Base-by-base conservation (phyloP, 106 monocot species). In the Platanthera zijinensis region DNA sequence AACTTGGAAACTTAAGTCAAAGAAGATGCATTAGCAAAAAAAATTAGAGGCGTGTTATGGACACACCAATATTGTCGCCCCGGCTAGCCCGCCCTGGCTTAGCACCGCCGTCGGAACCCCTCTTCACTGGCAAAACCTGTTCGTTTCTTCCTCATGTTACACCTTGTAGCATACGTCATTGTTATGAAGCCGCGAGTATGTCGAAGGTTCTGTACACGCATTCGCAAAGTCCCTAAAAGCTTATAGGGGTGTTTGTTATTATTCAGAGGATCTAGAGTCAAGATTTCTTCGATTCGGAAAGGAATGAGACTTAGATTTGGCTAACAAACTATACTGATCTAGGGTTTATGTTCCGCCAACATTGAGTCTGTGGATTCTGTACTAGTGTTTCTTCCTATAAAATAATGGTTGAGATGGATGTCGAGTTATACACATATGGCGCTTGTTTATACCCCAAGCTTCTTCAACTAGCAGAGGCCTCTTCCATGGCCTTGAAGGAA, bases 381-480 rank as follows among this genome's bases (percentile, higher is more conserved):
- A n/a, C 18, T 59, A 7, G 15, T 59, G 59, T 14, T 3, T 59
- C 15, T 59, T 39, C 39, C 59, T 17, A 17, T n/a, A 13, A 76
- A 76, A 47, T 48, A 64, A 72, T 79, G 80, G 80, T 5, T 59
- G 19, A 8, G 57, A 95, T 91, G 94, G 91, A 91, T 18, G 87
- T 83, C 74, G 90, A 93, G 32, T 57, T 64, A 13, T 68, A 49
- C 32, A 86, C 77, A 76, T 85, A 95, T 74, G 75, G 80, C 48
- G 83, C 81, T 13, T 77, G 81, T 21, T 83, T 96, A 14, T 92
- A 92, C 78, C 86, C 90, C 48, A 92, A 96, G 17, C 78, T 96
- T 73, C 80, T 96, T 71, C 92, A 93, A 78, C 82, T 96, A 14
- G 75, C 92, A 8, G 92, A 96, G 85, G 76, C 90, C 8, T 85